Evolutionary conservation across 345 rosid genomes (phyloP).

Genomic region (Dipteronia sinensis): DNA sequence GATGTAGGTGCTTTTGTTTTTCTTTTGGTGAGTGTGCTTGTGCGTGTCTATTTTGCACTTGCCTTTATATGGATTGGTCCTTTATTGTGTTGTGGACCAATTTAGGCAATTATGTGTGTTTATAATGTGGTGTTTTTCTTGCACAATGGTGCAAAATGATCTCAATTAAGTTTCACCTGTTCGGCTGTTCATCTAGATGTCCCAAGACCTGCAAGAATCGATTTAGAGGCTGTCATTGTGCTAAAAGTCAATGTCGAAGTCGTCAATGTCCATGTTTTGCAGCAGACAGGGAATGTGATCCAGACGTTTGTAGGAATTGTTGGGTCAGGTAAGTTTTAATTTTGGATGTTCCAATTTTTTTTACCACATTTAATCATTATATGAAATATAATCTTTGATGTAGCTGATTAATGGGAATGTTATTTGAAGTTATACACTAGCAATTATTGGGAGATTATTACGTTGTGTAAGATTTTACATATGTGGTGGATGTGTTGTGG

Average conservation of each 20-base stretch:
- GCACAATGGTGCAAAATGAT: slow-evolving; percentile 13
- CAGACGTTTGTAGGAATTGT: slow-evolving; percentile 99
- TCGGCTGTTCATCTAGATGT: slow-evolving; percentile 56
- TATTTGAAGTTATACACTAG: neutral
- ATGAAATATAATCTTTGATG: neutral
- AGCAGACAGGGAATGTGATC: slow-evolving; percentile 99
- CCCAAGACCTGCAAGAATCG: slow-evolving; percentile 97
- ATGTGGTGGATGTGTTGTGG: neutral
- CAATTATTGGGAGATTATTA: neutral
- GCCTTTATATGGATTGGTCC: neutral
- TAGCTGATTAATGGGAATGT: neutral
- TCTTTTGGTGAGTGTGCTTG: neutral
- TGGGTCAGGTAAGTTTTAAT: slow-evolving; percentile 85
- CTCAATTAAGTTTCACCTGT: slow-evolving; percentile 15
- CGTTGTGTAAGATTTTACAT: neutral
- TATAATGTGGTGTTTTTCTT: slow-evolving; percentile 7
- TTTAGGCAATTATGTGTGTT: slow-evolving; percentile 3
- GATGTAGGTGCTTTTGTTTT: neutral
- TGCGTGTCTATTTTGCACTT: neutral
- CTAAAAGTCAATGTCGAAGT: slow-evolving; percentile 99
- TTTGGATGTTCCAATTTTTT: slow-evolving; percentile 16
- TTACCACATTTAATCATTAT: neutral
- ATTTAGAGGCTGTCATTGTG: slow-evolving; percentile 99
- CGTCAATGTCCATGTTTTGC: slow-evolving; percentile 99
- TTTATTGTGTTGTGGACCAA: neutral